Base-by-base conservation (phyloP, 176 grass and related monocot species). In the Guadua angustifolia region DNA sequence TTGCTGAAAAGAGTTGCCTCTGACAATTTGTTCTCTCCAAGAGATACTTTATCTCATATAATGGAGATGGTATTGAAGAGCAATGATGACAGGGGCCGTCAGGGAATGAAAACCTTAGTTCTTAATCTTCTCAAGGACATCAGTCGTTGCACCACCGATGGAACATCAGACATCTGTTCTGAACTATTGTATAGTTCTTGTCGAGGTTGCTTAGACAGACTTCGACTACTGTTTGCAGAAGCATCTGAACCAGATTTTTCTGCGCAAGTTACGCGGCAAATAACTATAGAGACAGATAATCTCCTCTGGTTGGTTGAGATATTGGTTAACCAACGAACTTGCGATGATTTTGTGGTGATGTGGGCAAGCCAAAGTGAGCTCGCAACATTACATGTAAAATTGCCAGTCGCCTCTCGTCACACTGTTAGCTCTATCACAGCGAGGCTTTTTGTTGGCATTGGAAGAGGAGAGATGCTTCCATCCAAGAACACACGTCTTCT, bases 261-360 rank as follows among this genome's bases (percentile, higher is more conserved):
- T 24, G 63, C 65, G 66, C 57, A 78, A 32, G 75, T 88, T 50
- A 82, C 55, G 44, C 76, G 83, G 61, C 79, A 86, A 72, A 93
- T 98, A 56, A 88, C 87, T 46, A 85, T 91, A 22, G 92, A 95
- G 74, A 81, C 90, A 4, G 95, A 98, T 75, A 98, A 98, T 55
- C 73, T 98, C 53, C 89, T 93, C 63, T 98, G 95, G 95, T 66
- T 98, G 53, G 78, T 93, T 49, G 95, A 98, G 64, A 80, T 98
- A 67, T 82, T 93, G 69, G 85, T 83, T 18, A 86, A 88, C 79
- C 87, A 88, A 16, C 76, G 88, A 43, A 71, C 75, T n/a, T 85
- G 81, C 0, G 92, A 91, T 70, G 90, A 91, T 55, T 91, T 98
- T 33, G 90, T 89, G 56, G 40, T 82, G 24, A 69, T 90, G 53